Base-by-base conservation (phyloP, 208 protist species). In the Acanthamoeba polyphaga region DNA sequence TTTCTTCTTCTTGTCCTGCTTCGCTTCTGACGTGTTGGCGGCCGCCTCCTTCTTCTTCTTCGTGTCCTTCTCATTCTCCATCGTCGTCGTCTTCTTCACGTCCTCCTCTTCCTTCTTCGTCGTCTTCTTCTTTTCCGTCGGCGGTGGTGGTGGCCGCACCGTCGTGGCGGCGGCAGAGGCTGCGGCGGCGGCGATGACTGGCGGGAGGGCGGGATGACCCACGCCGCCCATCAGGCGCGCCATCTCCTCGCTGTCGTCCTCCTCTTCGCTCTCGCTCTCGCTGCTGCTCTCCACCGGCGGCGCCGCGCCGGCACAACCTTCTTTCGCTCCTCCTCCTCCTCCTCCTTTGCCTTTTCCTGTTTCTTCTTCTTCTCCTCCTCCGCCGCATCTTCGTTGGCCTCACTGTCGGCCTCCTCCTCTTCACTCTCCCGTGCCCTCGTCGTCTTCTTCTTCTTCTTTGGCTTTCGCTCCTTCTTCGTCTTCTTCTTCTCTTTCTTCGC, bases 241-340 rank as follows among this genome's bases (percentile, higher is more conserved):
- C 70, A 78, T 19, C 70, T 78, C 70, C 29, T 32, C 70, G 70
- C 70, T 78, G n/a, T 78, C 70, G 70, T 78, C 70, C 70, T 78
- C 70, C 22, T 27, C 24, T 27, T 66, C 60, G 60, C 60, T 66
- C 27, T 78, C 70, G 34, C 70, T 78, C 32, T 43, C n/a, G 2
- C 70, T 78, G 34, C 70, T 78, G 32, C 29, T n/a, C 27, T 22
- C 15, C 34, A 78, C 34, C 24, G 13, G 10, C 70, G 19, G 7
- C 7, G 27, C 70, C 3, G 34, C 38, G 6, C 19, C 13, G 29
- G 24, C 38, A 24, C 72, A 24, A 10, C 72, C 72, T 80, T n/a
- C 72, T 80, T n/a, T n/a, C 10, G 34, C 72, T 80, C 72, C 8
- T 46, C 72, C 49, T 17, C 12, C 1, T 51, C 8, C 43, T 49